Evolutionary conservation across 2,329 filamentous ascomycete genomes (phyloP), one percentile per base, ranked within the genome.

Genomic region (Zalaria obscura): DNA sequence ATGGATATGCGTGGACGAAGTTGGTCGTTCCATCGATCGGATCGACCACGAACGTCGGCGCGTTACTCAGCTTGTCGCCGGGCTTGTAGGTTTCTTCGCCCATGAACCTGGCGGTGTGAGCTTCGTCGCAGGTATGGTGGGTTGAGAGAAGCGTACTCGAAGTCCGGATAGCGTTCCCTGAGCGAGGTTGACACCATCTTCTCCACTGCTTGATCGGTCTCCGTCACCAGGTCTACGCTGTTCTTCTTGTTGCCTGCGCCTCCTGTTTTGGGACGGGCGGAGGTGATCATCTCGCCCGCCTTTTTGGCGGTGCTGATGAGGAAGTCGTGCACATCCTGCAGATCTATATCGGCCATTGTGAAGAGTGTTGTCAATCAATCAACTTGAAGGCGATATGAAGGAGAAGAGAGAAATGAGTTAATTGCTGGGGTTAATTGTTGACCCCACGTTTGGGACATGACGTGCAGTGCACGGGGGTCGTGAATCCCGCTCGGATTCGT

Each of bases 21-120:
- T 88, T 88, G 39, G 80, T 85, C 5, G 75, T 87, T 54, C 81
- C 83, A 62, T 89, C 83, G 51, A 89, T 87, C 36, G 83, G 83
- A 57, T 89, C 83, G 49, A 83, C 78, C 54, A 88, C 73, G 62
- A 88, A 88, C 35, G 83, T 89, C 2, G 83, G 83, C 10, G 70
- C 70, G 27, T 69, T 59, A 0, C 76, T 80, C 37, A 89, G 66
- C n/a, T 54, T 60, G 49, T 63, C 64, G 51, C 81, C 81, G 1
- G 80, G 73, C 47, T 76, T 68, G 65, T 85, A 78, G 2, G 82
- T 86, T 62, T 89, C 83, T 56, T 85, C 81, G 55, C 81, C 81
- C 58, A 86, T 76, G 59, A 85, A 84, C 49, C 60, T 68, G 38
- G 5, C 43, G 35, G 27, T 37, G 11, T 44, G 18, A 43, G 43